A percentile compares a stretch with the other conserved stretches of the same genome.
Evolutionary conservation across 192 early-diverging fungal genomes (phyloP).

Genomic region (Coemansia sp.): DNA sequence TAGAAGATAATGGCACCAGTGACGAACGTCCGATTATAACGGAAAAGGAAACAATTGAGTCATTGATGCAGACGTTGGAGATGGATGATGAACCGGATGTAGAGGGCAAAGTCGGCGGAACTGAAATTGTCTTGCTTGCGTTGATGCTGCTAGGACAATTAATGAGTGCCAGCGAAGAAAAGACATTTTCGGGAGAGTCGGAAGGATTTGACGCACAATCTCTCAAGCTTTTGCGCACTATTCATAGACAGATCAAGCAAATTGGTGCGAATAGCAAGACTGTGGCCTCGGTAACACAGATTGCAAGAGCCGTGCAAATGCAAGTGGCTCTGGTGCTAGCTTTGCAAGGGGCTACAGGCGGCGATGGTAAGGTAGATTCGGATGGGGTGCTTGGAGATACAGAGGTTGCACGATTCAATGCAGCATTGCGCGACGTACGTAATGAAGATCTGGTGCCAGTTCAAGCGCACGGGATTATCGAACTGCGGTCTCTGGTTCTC

Average conservation of each 20-base stretch:
- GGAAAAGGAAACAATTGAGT: conserved; percentile 18
- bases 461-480: conserved; percentile 81
- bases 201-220: conserved; percentile 15
- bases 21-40: conserved; percentile 1
- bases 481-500: conserved; percentile 81
- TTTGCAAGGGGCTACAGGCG: conserved; percentile 19
- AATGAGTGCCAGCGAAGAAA: conserved; percentile 57
- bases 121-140: conserved; percentile 60
- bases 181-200: conserved; percentile 18
- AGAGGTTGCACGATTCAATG: conserved; percentile 63
- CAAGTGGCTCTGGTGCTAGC: conserved; percentile 46
- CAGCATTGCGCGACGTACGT: conserved; percentile 75
- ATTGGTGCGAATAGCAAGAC: not conserved
- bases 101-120: conserved; percentile 43
- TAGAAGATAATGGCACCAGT: not conserved
- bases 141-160: conserved; percentile 66
- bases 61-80: conserved; percentile 5
- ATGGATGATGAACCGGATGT: not conserved
- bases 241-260: conserved; percentile 18
- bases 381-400: conserved; percentile 21
- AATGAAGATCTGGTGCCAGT: conserved; percentile 78
- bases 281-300: not conserved
- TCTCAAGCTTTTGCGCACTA: conserved; percentile 30
- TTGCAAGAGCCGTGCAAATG: conserved; percentile 15
- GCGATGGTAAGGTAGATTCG: not conserved